phyloP scores from a whole-genome alignment of 202 grass and related monocot species.

The Eragrostis tef region DNA sequence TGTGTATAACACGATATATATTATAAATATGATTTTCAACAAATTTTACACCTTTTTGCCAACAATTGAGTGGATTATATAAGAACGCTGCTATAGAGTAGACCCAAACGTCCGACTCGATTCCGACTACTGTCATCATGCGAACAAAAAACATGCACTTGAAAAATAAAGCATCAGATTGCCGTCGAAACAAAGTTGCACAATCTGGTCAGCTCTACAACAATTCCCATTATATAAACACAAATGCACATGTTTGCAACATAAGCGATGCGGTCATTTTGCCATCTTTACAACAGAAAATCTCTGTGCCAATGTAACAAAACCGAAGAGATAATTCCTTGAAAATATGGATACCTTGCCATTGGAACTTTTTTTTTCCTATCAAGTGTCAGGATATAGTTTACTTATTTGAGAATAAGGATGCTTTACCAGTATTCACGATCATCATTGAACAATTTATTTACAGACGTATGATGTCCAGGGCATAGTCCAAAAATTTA shows the following conservation, averaged over 20 bases:
- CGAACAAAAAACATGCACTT: too few relatives aligned
- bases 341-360: too few relatives aligned
- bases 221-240: too few relatives aligned
- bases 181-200: too few relatives aligned
- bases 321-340: too few relatives aligned
- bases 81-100: too few relatives aligned
- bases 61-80: not conserved
- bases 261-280: not conserved
- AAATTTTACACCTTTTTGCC: not conserved
- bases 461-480: not conserved
- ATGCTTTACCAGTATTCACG: not conserved
- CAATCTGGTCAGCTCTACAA: too few relatives aligned
- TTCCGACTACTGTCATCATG: too few relatives aligned
- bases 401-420: not conserved
- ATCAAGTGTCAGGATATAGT: not conserved
- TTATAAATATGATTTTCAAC: not conserved
- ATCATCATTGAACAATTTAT: not conserved
- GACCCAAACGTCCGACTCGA: too few relatives aligned
- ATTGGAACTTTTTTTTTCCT: not conserved
- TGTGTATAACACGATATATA: conserved; percentile 34
- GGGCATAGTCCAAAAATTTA: not conserved
- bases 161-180: too few relatives aligned
- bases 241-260: not conserved
- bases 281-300: not conserved
- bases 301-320: too few relatives aligned